These are phyloP conservation scores for Quercus dentata DNA, from an alignment of 306 rosid genomes.

Conservation along the genomic window DNA sequence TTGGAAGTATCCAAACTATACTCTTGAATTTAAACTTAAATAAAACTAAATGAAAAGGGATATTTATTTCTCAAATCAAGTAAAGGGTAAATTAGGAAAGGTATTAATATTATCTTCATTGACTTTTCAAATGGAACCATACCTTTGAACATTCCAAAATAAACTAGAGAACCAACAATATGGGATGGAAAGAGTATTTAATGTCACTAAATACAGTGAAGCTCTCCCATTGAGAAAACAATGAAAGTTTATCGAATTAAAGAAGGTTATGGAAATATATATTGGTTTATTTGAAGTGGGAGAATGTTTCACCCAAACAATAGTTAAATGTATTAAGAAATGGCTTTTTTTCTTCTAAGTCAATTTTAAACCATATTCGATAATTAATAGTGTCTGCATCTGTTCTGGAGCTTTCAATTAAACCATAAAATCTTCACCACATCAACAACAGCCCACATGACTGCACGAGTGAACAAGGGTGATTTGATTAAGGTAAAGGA, in stretches of 20 bases:
- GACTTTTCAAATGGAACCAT: too few species aligned
- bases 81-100: too few species aligned
- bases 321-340: neutral
- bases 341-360: neutral
- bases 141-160: too few species aligned
- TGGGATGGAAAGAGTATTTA: neutral
- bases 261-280: neutral
- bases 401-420: neutral
- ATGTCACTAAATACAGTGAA: neutral
- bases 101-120: too few species aligned
- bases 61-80: too few species aligned
- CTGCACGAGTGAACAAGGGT: neutral
- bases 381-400: neutral
- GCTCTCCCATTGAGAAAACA: neutral
- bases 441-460: neutral
- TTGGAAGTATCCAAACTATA: too few species aligned
- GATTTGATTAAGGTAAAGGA: too few species aligned
- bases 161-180: too few species aligned
- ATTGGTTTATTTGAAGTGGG: too few species aligned
- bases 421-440: neutral
- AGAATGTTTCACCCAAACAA: too few species aligned
- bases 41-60: too few species aligned
- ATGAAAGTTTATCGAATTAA: neutral
- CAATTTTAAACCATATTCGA: neutral
- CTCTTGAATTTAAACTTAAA: too few species aligned